Percentiles rank a stretch among this genome's conserved stretches.
Evolutionary conservation across 2,329 filamentous ascomycete genomes (phyloP).

Genomic region (Ophiostoma himal-ulmi): DNA sequence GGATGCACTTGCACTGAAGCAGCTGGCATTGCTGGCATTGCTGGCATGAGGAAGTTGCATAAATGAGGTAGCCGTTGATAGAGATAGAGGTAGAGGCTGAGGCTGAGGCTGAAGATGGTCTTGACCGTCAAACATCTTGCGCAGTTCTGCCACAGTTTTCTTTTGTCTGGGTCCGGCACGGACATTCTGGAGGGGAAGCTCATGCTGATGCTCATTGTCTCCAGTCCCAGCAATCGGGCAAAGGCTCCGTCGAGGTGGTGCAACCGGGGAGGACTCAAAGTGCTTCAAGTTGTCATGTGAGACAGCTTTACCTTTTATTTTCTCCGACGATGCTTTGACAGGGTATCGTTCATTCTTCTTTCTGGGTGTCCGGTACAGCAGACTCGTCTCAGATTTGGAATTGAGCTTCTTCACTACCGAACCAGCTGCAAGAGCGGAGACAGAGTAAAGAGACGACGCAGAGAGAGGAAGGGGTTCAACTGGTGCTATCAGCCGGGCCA

Average conservation of each 20-base stretch:
- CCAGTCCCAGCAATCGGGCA: neutral
- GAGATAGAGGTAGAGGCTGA: neutral
- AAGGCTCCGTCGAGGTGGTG: slow-evolving; percentile 6
- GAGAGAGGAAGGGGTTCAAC: slow-evolving; percentile 22
- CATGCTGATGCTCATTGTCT: neutral
- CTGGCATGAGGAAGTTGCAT: neutral
- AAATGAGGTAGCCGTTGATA: neutral
- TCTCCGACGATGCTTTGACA: neutral
- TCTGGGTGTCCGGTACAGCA: neutral
- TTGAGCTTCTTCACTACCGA: neutral
- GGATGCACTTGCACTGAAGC: neutral
- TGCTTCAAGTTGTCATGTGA: neutral
- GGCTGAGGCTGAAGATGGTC: neutral
- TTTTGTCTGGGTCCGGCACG: neutral
- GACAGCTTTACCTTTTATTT: neutral
- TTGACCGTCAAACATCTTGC: slow-evolving; percentile 16
- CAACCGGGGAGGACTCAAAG: slow-evolving; percentile 3
- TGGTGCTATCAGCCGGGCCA: slow-evolving; percentile 23
- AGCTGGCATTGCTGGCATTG: neutral
- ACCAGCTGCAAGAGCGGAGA: neutral
- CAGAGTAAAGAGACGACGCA: slow-evolving; percentile 14
- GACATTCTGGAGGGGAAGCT: neutral
- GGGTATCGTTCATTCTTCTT: neutral
- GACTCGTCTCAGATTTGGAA: neutral
- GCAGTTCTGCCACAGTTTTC: slow-evolving; percentile 15